Conservation (phyloP, 1,139 yeast genomes). For the Ogataea hybrid region DNA sequence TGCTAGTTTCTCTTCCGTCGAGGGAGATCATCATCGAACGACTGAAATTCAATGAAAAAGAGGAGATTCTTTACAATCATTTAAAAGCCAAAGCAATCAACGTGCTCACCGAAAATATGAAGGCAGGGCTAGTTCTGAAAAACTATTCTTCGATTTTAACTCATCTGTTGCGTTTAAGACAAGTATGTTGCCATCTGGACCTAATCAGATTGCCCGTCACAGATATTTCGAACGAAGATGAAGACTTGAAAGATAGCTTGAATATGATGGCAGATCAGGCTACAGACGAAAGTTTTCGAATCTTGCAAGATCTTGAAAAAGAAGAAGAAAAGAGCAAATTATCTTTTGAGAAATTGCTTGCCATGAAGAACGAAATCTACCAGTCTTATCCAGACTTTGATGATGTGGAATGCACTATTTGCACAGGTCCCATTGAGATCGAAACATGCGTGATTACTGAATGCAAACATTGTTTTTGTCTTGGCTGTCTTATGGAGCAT, state of each 20-base stretch:
- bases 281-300: too few relatives aligned
- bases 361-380: too few relatives aligned
- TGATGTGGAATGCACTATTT: too few relatives aligned
- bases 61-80: conserved; percentile 65
- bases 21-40: conserved; percentile 71
- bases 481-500: conserved; percentile 70
- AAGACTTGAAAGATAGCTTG: too few relatives aligned
- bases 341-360: too few relatives aligned
- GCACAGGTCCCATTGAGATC: too few relatives aligned
- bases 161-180: conserved; percentile 79
- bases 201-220: conserved; percentile 45
- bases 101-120: conserved; percentile 61
- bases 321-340: too few relatives aligned
- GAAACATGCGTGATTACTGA: too few relatives aligned
- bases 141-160: conserved; percentile 79
- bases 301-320: too few relatives aligned
- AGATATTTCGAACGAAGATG: conserved; percentile 35
- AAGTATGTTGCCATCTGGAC: conserved; percentile 82
- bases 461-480: too few relatives aligned
- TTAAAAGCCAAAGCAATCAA: conserved; percentile 67
- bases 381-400: too few relatives aligned
- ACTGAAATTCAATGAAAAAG: conserved; percentile 64
- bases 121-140: conserved; percentile 67
- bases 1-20: conserved; percentile 73
- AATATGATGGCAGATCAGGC: too few relatives aligned